Evolutionary conservation across 305 asterid genomes (phyloP).

Genomic region (Euphrasia arctica): DNA sequence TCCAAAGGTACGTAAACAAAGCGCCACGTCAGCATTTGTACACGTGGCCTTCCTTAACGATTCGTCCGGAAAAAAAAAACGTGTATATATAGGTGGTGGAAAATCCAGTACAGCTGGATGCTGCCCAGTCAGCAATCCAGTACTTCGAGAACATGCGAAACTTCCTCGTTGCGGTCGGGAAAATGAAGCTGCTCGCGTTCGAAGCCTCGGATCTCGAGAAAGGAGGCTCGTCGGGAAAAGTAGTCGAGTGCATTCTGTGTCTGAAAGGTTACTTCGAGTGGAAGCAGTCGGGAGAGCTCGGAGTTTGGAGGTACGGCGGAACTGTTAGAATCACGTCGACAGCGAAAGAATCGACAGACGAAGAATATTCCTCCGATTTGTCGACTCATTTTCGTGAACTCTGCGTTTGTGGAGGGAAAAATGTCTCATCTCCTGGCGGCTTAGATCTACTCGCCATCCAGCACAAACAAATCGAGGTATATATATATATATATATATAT

Average conservation of each 20-base stretch:
- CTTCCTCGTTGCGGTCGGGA: slow-evolving; percentile 78
- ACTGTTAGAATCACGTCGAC: slow-evolving; percentile 75
- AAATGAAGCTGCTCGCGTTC: slow-evolving; percentile 81
- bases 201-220: slow-evolving; percentile 94
- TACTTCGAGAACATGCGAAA: slow-evolving; percentile 92
- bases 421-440: slow-evolving; percentile 32
- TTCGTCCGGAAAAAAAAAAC: too few species aligned
- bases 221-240: slow-evolving; percentile 97
- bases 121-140: slow-evolving; percentile 94
- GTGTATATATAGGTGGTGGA: slow-evolving; percentile 63
- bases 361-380: slow-evolving; percentile 53
- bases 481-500: too few species aligned
- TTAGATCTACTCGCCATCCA: slow-evolving; percentile 55
- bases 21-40: too few species aligned
- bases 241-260: slow-evolving; percentile 91
- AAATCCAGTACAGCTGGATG: slow-evolving; percentile 62
- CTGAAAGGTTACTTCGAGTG: slow-evolving; percentile 90
- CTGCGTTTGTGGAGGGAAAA: slow-evolving; percentile 74
- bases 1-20: slow-evolving; percentile 49
- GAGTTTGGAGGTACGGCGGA: slow-evolving; percentile 95
- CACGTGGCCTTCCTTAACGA: too few species aligned
- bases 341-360: slow-evolving; percentile 69
- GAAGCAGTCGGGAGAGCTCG: slow-evolving; percentile 86
- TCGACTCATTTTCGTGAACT: slow-evolving; percentile 44
- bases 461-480: slow-evolving; percentile 72